These are phyloP conservation scores for Russula foetens DNA, from an alignment of 768 basidiomycete genomes.

Conservation along the genomic window DNA sequence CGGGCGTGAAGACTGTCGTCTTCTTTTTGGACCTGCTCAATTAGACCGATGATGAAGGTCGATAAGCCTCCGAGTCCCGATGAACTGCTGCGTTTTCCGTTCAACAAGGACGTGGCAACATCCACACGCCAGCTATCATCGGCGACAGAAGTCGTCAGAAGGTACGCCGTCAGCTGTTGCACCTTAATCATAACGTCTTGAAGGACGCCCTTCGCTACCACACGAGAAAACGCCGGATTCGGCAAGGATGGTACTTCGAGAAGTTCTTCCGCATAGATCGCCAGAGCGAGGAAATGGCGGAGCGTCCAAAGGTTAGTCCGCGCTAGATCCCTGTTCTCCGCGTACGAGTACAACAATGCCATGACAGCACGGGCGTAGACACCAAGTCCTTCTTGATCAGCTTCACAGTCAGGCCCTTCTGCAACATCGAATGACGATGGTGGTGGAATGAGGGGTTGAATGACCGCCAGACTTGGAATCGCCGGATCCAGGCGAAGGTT, in stretches of 20 bases:
- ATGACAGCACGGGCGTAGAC: conserved; percentile 54
- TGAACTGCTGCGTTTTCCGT: conserved; percentile 20
- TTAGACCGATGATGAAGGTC: conserved; percentile 29
- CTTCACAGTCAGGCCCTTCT: conserved; percentile 9
- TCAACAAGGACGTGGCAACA: conserved; percentile 32
- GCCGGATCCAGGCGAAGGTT: conserved; percentile 38
- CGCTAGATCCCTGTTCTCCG: conserved; percentile 52
- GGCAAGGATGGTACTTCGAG: conserved; percentile 41
- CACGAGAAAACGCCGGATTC: conserved; percentile 41
- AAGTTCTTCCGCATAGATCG: conserved; percentile 55
- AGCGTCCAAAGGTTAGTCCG: conserved; percentile 57
- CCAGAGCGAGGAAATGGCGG: conserved; percentile 57
- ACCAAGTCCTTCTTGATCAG: conserved; percentile 48
- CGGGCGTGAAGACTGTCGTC: conserved; percentile 51
- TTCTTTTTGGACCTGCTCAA: conserved; percentile 26
- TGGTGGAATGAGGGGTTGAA: conserved; percentile 53
- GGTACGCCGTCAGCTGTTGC: conserved; percentile 52
- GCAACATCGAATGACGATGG: conserved; percentile 22
- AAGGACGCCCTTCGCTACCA: conserved; percentile 30
- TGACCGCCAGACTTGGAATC: conserved; percentile 48
- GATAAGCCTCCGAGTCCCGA: conserved; percentile 26
- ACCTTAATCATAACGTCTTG: conserved; percentile 38
- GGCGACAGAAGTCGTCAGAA: conserved; percentile 38
- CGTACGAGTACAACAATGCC: conserved; percentile 48
- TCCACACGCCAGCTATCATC: conserved; percentile 45